A percentile compares a stretch with the other conserved stretches of the same genome.
These are phyloP conservation scores for Funneliformis geosporum DNA, from an alignment of 192 early-diverging fungal species.

Conservation along the genomic window DNA sequence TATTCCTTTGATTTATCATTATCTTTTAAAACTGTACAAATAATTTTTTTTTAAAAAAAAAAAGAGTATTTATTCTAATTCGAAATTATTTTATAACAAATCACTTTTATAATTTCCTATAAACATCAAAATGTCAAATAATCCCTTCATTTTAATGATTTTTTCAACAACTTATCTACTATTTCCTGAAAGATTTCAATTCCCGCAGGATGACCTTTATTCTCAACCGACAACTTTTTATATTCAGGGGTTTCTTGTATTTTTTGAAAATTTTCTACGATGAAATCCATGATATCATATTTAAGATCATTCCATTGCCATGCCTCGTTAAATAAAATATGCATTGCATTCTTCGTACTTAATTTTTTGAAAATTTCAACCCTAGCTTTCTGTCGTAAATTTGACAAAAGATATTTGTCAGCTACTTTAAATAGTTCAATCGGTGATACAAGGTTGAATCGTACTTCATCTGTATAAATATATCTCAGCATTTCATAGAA, in stretches of 20 bases:
- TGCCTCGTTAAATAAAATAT: slow-evolving; percentile 10
- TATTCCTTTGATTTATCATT: no score
- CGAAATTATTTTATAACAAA: no score
- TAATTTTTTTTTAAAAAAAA: no score
- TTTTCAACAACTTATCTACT: background rate
- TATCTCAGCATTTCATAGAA: slow-evolving; percentile 19
- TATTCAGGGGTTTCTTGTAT: slow-evolving; percentile 3
- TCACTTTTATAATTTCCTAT: no score
- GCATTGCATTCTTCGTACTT: background rate
- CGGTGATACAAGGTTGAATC: background rate
- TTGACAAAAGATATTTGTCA: slow-evolving; percentile 18
- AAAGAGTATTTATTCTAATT: no score
- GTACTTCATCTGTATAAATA: slow-evolving; percentile 5
- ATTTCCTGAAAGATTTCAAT: background rate
- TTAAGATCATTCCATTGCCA: slow-evolving; percentile 23
- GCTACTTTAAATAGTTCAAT: background rate
- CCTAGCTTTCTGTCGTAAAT: background rate
- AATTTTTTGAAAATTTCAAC: slow-evolving; percentile 7
- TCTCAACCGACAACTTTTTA: background rate
- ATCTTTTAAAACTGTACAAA: no score
- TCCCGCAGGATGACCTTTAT: background rate
- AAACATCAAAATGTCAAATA: no score
- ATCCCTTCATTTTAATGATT: no score
- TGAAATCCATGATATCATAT: slow-evolving; percentile 13
- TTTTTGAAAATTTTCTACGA: slow-evolving; percentile 9